Percentiles rank a stretch among this genome's conserved stretches.
These are phyloP conservation scores for Exidia glandulosa DNA, from an alignment of 768 basidiomycete genomes.

Conservation along the genomic window DNA sequence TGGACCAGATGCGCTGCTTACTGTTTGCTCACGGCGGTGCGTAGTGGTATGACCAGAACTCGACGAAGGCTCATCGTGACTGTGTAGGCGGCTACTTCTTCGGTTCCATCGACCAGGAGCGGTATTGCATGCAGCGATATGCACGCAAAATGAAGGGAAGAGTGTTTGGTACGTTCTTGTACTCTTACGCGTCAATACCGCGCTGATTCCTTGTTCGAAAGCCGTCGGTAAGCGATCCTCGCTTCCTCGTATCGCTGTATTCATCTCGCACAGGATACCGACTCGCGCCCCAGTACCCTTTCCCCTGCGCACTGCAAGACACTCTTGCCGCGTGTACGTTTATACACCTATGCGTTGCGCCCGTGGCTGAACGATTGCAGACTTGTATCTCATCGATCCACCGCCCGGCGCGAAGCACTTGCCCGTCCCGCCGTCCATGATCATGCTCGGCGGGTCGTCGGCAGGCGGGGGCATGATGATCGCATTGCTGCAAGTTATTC, in stretches of 20 bases:
- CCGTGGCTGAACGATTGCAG: slow-evolving; percentile 23
- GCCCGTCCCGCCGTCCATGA: slow-evolving; percentile 69
- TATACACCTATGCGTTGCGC: background rate
- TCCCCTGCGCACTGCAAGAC: slow-evolving; percentile 88
- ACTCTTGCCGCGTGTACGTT: slow-evolving; percentile 71
- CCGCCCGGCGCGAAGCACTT: slow-evolving; percentile 67
- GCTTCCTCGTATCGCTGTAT: background rate
- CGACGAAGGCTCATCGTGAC: background rate
- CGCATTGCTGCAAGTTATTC: slow-evolving; percentile 61
- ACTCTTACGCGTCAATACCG: background rate
- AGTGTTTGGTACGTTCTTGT: slow-evolving; percentile 38
- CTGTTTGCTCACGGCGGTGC: slow-evolving; percentile 44
- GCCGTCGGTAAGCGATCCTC: slow-evolving; percentile 34
- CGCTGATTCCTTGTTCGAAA: background rate
- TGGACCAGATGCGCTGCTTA: slow-evolving; percentile 80
- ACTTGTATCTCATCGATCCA: slow-evolving; percentile 82
- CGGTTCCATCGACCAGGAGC: slow-evolving; percentile 67
- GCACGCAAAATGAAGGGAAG: slow-evolving; percentile 91
- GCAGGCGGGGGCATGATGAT: slow-evolving; percentile 85
- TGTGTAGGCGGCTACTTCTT: slow-evolving; percentile 49
- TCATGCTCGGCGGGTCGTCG: slow-evolving; percentile 84
- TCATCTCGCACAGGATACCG: slow-evolving; percentile 22
- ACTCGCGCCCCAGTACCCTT: slow-evolving; percentile 94
- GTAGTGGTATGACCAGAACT: slow-evolving; percentile 3
- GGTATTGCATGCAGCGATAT: slow-evolving; percentile 29